Evolutionary conservation across 768 basidiomycete species (phyloP), one percentile per base, ranked within the genome.

Genomic region (Pleurotus sapidus): DNA sequence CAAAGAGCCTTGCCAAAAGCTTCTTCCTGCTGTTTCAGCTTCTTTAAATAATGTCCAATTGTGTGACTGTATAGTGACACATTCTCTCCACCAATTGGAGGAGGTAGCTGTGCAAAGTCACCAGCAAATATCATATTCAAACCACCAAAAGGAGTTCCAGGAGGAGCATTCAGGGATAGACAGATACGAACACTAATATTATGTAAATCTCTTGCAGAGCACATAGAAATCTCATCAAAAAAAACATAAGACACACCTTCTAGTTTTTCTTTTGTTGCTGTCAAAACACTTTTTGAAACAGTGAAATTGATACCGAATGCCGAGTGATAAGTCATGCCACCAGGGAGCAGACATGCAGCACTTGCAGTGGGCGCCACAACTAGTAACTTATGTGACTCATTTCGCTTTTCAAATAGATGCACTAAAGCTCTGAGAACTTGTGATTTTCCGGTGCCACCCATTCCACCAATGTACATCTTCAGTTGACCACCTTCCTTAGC

Each of bases 151-250:
- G 70, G 59, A 8, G 46, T 45, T 34, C 63, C 64, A 12, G 58
- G 46, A 8, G 27, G 27, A 8, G 27, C 27, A 15, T 61, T 58
- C 9, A 53, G 65, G 1, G 65, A 61, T 27, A 57, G 55, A 27
- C 62, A 55, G 5, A 74, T 57, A 15, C 57, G 48, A 4, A 59
- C 57, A 58, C 64, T 66, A 1, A 74, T 73, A 1, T 46, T 47
- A 40, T 68, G 66, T 2, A 76, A 39, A 27, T 66, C 64, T 17
- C 56, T 15, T 57, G 69, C 71, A 2, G 67, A 60, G 2, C 77
- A 46, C 77, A 79, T 79, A 0, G 74, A 77, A 0, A 77, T 57
- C 57, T 79, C 77, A 67, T 77, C 74, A 2, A 77, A 47, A 23
- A 77, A 74, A 1, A 78, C 59, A 63, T 74, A 74, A 1, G 74